phyloP scores from a whole-genome alignment of 2,329 filamentous ascomycete genomes.

The Trichoderma sp. region DNA sequence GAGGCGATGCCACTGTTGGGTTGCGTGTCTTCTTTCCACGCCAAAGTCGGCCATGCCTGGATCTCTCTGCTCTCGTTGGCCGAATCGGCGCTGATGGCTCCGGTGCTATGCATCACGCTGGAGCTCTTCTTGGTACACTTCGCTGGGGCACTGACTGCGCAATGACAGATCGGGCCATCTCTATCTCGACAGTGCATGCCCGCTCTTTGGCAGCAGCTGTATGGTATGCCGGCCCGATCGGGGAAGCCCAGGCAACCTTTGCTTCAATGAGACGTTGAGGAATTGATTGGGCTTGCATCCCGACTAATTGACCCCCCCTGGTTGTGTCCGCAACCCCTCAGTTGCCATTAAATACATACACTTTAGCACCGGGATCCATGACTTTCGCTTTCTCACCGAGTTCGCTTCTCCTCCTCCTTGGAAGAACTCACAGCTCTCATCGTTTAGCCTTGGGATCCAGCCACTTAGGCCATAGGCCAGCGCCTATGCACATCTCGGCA shows the following conservation, averaged over 20 bases:
- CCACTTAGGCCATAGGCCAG: conserved; percentile 25
- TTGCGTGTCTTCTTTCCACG: neutral
- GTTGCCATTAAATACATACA: conserved; percentile 40
- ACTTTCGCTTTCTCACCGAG: conserved; percentile 46
- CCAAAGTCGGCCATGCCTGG: neutral
- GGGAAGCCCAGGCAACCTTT: conserved; percentile 31
- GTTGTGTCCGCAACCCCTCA: conserved; percentile 42
- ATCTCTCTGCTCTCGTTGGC: conserved; percentile 8
- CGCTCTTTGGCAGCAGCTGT: conserved; percentile 9
- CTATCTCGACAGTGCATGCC: conserved; percentile 11
- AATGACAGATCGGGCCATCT: conserved; percentile 2
- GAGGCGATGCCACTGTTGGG: conserved; percentile 13
- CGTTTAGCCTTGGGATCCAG: conserved; percentile 31
- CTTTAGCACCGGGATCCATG: conserved; percentile 44
- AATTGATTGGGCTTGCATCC: conserved; percentile 28
- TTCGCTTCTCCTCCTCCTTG: conserved; percentile 43
- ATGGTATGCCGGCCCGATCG: conserved; percentile 30
- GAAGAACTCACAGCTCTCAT: conserved; percentile 40
- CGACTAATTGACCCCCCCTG: conserved; percentile 24
- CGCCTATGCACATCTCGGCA: conserved; percentile 33
- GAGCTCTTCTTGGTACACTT: neutral
- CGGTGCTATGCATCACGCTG: conserved; percentile 8
- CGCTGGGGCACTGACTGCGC: conserved; percentile 1
- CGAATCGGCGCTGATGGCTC: conserved; percentile 3
- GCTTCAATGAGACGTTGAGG: conserved; percentile 17